phyloP scores from a whole-genome alignment of 768 basidiomycete genomes.

The Tulasnella sp. region DNA sequence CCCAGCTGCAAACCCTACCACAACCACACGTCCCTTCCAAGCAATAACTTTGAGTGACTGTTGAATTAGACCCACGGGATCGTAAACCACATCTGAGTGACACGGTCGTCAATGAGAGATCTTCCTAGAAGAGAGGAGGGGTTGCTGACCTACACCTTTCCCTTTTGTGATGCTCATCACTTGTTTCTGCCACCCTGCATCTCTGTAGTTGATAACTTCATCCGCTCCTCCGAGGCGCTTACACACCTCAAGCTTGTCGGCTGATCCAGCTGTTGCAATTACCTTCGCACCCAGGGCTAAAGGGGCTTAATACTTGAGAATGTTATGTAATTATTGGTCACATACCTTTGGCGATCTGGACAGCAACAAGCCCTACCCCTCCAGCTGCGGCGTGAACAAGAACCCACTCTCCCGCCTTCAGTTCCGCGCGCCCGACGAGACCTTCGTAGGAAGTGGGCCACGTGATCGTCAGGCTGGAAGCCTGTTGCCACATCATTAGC shows the following conservation, averaged over 20 bases:
- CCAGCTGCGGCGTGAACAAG: slow-evolving; percentile 93
- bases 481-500: slow-evolving; percentile 35
- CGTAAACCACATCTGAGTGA: slow-evolving; percentile 53
- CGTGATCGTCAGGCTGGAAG: slow-evolving; percentile 74
- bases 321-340: not conserved
- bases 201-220: slow-evolving; percentile 61
- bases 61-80: slow-evolving; percentile 75
- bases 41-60: slow-evolving; percentile 85
- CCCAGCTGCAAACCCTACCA: slow-evolving; percentile 88
- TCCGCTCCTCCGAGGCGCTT: slow-evolving; percentile 72
- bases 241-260: slow-evolving; percentile 65
- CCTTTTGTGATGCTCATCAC: slow-evolving; percentile 72
- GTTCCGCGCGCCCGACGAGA: slow-evolving; percentile 66
- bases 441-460: slow-evolving; percentile 93
- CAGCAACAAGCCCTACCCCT: slow-evolving; percentile 83
- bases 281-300: slow-evolving; percentile 82
- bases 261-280: slow-evolving; percentile 81
- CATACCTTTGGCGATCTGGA: slow-evolving; percentile 83
- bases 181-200: slow-evolving; percentile 76
- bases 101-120: slow-evolving; percentile 3
- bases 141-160: slow-evolving; percentile 50
- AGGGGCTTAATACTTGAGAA: not conserved
- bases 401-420: slow-evolving; percentile 79
- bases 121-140: not conserved
- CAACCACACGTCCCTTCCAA: slow-evolving; percentile 83